These are phyloP conservation scores for Pulveroboletus frians DNA, from an alignment of 768 basidiomycete species.

Conservation along the genomic window DNA sequence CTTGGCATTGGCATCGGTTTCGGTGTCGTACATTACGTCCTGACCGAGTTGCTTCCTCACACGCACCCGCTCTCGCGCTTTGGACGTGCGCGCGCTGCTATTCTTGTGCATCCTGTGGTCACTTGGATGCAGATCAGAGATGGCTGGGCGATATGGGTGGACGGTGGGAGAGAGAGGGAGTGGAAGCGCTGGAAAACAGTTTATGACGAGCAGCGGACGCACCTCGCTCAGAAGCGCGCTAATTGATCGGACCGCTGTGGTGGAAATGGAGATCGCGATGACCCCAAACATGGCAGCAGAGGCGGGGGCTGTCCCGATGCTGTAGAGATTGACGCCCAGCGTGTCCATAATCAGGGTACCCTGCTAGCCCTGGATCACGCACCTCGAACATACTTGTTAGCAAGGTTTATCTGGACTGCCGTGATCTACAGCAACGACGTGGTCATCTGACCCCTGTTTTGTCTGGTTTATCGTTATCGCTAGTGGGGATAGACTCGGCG, in stretches of 20 bases:
- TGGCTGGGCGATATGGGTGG: constrained; percentile 76
- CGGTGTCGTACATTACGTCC: constrained; percentile 50
- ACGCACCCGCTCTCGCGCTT: constrained; percentile 48
- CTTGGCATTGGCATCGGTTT: constrained; percentile 54
- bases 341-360: neutral
- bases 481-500: too few species aligned
- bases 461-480: too few species aligned
- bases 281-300: constrained; percentile 43
- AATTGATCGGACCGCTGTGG: constrained; percentile 2
- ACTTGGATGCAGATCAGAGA: constrained; percentile 70
- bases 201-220: constrained; percentile 42
- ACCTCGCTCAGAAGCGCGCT: constrained; percentile 15
- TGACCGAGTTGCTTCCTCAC: constrained; percentile 55
- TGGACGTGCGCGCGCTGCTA: constrained; percentile 42
- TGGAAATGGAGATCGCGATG: neutral
- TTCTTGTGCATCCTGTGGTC: constrained; percentile 54
- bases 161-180: constrained; percentile 70
- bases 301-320: constrained; percentile 35
- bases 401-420: too few species aligned
- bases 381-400: too few species aligned
- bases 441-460: too few species aligned
- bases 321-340: constrained; percentile 6
- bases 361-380: too few species aligned
- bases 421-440: too few species aligned
- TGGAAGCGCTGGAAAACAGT: constrained; percentile 61